These are phyloP conservation scores for Mortierella sp. DNA, from an alignment of 371 early-diverging fungal genomes.

Conservation along the genomic window DNA sequence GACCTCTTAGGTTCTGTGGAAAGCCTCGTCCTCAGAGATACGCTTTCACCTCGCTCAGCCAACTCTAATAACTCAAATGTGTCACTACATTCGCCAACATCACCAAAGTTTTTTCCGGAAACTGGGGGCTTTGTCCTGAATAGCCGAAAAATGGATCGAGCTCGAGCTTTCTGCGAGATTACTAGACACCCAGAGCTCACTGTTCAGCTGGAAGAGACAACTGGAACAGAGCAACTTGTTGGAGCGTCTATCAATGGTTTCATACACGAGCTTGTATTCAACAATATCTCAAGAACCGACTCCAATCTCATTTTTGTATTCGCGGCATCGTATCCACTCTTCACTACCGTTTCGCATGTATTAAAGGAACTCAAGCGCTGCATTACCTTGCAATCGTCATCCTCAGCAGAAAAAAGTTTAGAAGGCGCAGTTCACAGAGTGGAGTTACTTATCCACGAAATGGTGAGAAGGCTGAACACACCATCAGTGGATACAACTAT, in stretches of 20 bases:
- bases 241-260: constrained; percentile 76
- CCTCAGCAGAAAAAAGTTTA: constrained; percentile 9
- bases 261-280: constrained; percentile 74
- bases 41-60: constrained; percentile 18
- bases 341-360: constrained; percentile 66
- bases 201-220: constrained; percentile 19
- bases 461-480: constrained; percentile 39
- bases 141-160: constrained; percentile 36
- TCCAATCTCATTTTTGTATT: constrained; percentile 60
- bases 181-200: constrained; percentile 67
- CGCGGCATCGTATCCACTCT: constrained; percentile 69
- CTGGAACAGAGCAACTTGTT: constrained; percentile 45
- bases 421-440: constrained; percentile 8
- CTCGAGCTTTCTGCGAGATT: constrained; percentile 63
- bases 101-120: constrained; percentile 13
- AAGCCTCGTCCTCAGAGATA: constrained; percentile 18
- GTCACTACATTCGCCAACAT: constrained; percentile 32
- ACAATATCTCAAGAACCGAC: constrained; percentile 44
- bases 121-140: constrained; percentile 10
- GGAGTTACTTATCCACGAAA: constrained; percentile 36
- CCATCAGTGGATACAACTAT: constrained; percentile 56
- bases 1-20: constrained; percentile 26
- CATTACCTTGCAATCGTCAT: constrained; percentile 54
- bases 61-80: constrained; percentile 27
- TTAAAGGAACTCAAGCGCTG: constrained; percentile 67